These are phyloP conservation scores for Ophiostoma fasciatum DNA, from an alignment of 2,329 filamentous ascomycete genomes.

Conservation along the genomic window DNA sequence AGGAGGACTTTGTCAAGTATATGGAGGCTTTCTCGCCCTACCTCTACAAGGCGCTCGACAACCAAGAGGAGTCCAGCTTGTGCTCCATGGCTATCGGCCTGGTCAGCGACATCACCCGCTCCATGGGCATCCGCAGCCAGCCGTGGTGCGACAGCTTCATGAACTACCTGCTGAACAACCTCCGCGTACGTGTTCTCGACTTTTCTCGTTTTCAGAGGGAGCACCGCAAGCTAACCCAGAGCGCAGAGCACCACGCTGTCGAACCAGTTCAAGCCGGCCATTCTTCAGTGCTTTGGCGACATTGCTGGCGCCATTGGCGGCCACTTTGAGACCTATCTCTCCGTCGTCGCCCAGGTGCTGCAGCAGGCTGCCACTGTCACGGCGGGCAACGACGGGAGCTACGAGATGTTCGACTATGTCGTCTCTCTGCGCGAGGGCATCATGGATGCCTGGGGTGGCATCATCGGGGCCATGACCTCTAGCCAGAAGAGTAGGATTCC, in stretches of 20 bases:
- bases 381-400: conserved; percentile 63
- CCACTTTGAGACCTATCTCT: conserved; percentile 83
- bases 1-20: conserved; percentile 90
- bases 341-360: conserved; percentile 83
- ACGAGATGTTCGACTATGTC: conserved; percentile 95
- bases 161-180: conserved; percentile 90
- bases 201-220: conserved; percentile 1
- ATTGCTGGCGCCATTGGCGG: conserved; percentile 89
- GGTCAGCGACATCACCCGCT: conserved; percentile 90
- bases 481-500: conserved; percentile 54
- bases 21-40: conserved; percentile 92
- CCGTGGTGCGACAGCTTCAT: conserved; percentile 96
- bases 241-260: conserved; percentile 68
- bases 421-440: conserved; percentile 91
- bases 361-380: conserved; percentile 83
- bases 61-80: conserved; percentile 86
- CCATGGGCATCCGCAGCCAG: conserved; percentile 76
- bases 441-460: conserved; percentile 97
- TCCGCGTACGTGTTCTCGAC: conserved; percentile 45
- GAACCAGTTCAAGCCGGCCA: conserved; percentile 96
- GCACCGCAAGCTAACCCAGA: too few species aligned
- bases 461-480: conserved; percentile 84
- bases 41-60: conserved; percentile 84
- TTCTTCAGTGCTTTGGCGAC: conserved; percentile 94
- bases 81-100: conserved; percentile 97